Evolutionary conservation across 1,284 basidiomycete species (phyloP), one percentile per base, ranked within the genome.

Genomic region (Cryptococcus floricola): DNA sequence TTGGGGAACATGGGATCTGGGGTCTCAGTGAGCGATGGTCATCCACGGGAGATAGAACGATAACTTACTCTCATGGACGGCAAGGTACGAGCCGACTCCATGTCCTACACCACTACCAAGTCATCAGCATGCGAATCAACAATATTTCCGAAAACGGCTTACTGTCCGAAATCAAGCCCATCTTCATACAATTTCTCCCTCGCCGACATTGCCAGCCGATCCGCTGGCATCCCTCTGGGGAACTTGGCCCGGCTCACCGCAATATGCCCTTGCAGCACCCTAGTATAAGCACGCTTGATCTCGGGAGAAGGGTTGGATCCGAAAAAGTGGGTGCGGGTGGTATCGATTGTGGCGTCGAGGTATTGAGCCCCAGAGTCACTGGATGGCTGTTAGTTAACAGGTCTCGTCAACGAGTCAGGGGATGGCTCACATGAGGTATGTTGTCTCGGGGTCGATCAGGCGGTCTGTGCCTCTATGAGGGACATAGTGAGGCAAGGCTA

Each of bases 241-340:
- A 95, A 98, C 31, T 91, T 81, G 3, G 88, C 87, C 59, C 81
- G 84, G 76, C 94, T 91, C 63, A 96, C 91, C 39, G 91, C 90
- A 64, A 98, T 94, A 79, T 98, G 95, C 4, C 95, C 95, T 77
- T 98, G 95, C 52, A 98, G 77, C 27, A 98, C 96, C 25, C 92
- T 82, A 16, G 96, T 98, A 73, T 87, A 98, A 1, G 93, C 92
- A 60, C 94, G 87, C 68, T 86, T 87, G 58, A 76, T 58, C 74
- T 93, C 87, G 63, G 91, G 88, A 2, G 81, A 65, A 5, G 86
- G 86, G 6, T 89, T 89, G 39, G 84, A 82, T 46, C 92, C 93
- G 71, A 96, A 91, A 78, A 93, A 71, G 49, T 76, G 48, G 0
- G 92, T 95, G 52, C 93, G 83, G 1, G 91, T 94, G 9, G 91